Percentiles rank a stretch among this genome's conserved stretches.
Evolutionary conservation across 352 stramenopile genomes (phyloP).

Genomic region (Phytophthora pisi): DNA sequence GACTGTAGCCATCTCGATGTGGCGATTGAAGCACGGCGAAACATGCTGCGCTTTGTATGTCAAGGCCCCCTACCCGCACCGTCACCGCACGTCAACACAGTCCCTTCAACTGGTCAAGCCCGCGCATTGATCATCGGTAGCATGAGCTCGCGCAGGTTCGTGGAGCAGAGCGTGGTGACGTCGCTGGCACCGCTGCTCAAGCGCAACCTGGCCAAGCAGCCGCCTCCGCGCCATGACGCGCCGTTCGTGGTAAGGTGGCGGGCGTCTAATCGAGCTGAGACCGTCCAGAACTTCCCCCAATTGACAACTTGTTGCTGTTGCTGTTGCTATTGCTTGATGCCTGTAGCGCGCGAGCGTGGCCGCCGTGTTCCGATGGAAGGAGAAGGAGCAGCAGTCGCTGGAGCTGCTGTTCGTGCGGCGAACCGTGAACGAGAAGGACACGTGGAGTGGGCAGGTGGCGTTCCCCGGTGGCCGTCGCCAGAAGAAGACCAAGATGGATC

Average conservation of each 20-base stretch:
- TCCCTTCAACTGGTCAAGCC: slow-evolving; percentile 1
- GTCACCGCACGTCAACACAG: neutral
- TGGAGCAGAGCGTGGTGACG: slow-evolving; percentile 49
- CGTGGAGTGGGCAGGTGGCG: slow-evolving; percentile 84
- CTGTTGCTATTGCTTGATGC: neutral
- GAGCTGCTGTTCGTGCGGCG: slow-evolving; percentile 82
- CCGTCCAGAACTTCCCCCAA: neutral
- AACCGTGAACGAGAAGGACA: slow-evolving; percentile 73
- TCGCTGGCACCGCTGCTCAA: slow-evolving; percentile 61
- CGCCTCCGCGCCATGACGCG: slow-evolving; percentile 29
- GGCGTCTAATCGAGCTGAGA: slow-evolving; percentile 5
- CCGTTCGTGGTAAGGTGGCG: slow-evolving; percentile 38
- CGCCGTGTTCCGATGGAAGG: slow-evolving; percentile 81
- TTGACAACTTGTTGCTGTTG: neutral
- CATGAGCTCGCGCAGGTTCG: slow-evolving; percentile 40
- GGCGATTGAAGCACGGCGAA: too few species aligned
- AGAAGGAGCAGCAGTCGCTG: slow-evolving; percentile 63
- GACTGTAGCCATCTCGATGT: slow-evolving; percentile 1
- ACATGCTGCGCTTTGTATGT: too few species aligned
- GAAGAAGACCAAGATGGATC: slow-evolving; percentile 54
- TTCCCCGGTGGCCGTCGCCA: slow-evolving; percentile 78
- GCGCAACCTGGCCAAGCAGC: slow-evolving; percentile 55
- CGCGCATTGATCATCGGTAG: neutral
- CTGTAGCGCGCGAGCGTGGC: slow-evolving; percentile 73
- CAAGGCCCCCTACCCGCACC: slow-evolving; percentile 1